Conservation (phyloP, 129 eudicot genomes). For the Arctium lappa region DNA sequence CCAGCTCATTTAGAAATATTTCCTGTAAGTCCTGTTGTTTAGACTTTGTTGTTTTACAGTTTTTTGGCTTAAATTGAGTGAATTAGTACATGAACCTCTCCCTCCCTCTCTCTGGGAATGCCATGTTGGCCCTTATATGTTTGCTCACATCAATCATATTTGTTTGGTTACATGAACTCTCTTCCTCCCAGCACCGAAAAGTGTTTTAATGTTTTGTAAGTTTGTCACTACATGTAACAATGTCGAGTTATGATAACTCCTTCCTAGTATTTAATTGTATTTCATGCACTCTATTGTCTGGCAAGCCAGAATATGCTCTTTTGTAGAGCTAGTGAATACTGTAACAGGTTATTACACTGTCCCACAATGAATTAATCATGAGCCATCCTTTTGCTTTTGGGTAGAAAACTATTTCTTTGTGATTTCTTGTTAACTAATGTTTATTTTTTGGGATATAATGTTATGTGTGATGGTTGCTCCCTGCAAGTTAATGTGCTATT, state of each 20-base stretch:
- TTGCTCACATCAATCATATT: not conserved
- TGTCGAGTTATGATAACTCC: no score
- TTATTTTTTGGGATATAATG: not conserved
- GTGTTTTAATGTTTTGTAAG: no score
- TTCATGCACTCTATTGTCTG: no score
- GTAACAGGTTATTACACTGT: not conserved
- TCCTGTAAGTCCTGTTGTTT: conserved; percentile 55
- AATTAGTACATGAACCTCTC: not conserved
- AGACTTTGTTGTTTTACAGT: not conserved
- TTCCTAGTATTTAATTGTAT: no score
- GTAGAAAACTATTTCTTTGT: not conserved
- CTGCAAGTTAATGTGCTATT: not conserved
- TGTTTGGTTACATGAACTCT: not conserved
- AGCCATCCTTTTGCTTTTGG: not conserved
- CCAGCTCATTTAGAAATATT: conserved; percentile 95
- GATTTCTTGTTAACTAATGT: not conserved
- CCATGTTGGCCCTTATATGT: not conserved
- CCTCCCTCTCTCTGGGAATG: not conserved
- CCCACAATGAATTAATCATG: not conserved
- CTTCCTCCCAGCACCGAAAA: no score
- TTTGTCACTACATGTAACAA: no score
- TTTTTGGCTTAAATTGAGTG: not conserved
- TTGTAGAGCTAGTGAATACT: no score
- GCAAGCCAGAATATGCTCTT: no score
- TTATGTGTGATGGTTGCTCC: not conserved